Conservation (phyloP, 1,284 basidiomycete genomes). For the Porogramme epimiltina region DNA sequence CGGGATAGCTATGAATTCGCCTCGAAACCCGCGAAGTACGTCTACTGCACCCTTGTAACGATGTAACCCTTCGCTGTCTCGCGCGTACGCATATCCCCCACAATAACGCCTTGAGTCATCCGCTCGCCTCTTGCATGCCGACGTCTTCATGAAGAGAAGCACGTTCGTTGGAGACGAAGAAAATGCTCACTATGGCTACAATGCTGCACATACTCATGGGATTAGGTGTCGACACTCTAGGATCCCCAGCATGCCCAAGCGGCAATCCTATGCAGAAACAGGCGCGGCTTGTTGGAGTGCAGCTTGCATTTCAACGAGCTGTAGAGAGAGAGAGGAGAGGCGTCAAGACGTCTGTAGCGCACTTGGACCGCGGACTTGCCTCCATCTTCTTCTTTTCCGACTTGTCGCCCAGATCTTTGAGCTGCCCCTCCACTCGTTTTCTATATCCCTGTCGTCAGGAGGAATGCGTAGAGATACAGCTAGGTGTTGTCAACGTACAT, state of each 20-base stretch:
- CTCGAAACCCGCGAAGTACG: too few relatives aligned
- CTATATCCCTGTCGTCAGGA: conserved; percentile 41
- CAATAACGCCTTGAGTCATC: too few relatives aligned
- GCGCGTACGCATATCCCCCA: too few relatives aligned
- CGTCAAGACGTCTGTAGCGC: not conserved
- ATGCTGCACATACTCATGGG: not conserved
- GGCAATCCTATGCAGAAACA: conserved; percentile 8
- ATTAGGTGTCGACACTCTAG: not conserved
- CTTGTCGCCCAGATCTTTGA: conserved; percentile 75
- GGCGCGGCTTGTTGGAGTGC: conserved; percentile 46
- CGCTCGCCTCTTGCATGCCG: too few relatives aligned
- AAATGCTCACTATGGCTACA: conserved; percentile 6
- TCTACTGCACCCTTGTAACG: too few relatives aligned
- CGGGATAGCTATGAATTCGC: too few relatives aligned
- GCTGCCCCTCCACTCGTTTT: conserved; percentile 77
- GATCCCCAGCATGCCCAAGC: not conserved
- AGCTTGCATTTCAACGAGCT: conserved; percentile 70
- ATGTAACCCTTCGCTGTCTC: too few relatives aligned
- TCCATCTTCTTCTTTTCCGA: conserved; percentile 81
- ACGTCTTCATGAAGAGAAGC: too few relatives aligned
- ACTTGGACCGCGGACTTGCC: conserved; percentile 57
- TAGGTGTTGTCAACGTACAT: conserved; percentile 61
- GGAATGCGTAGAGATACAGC: not conserved
- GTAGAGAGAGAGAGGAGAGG: conserved; percentile 2
- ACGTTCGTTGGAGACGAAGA: too few relatives aligned